phyloP scores from a whole-genome alignment of 2,329 filamentous ascomycete genomes.

The Ambrosiella cleistominuta region DNA sequence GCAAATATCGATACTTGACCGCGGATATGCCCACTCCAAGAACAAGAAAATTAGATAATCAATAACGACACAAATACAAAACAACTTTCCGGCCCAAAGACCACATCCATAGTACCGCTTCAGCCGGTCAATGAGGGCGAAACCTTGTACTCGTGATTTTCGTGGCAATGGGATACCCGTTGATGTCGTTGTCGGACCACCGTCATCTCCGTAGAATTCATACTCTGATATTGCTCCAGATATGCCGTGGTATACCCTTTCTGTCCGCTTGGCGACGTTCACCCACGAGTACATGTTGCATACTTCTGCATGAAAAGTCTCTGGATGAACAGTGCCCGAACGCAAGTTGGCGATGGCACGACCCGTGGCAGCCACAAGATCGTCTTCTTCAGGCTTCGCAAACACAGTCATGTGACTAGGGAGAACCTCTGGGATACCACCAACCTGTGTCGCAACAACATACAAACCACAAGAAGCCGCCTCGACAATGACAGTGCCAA shows the following conservation, averaged over 20 bases:
- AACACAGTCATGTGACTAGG: slow-evolving; percentile 96
- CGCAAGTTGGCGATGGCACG: slow-evolving; percentile 75
- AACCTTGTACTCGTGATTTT: slow-evolving; percentile 59
- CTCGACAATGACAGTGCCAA: slow-evolving; percentile 94
- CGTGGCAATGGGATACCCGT: slow-evolving; percentile 39
- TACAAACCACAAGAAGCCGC: slow-evolving; percentile 91
- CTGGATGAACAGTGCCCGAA: slow-evolving; percentile 72
- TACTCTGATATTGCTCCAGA: slow-evolving; percentile 69
- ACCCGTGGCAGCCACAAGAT: slow-evolving; percentile 75
- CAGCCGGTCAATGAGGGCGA: slow-evolving; percentile 81
- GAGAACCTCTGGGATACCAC: slow-evolving; percentile 89
- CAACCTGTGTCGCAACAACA: slow-evolving; percentile 90
- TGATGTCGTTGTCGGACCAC: neutral
- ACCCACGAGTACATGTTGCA: slow-evolving; percentile 98
- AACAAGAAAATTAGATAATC: slow-evolving; percentile 85
- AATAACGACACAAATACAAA: slow-evolving; percentile 83
- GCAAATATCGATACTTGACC: slow-evolving; percentile 73
- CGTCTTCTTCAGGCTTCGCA: slow-evolving; percentile 90
- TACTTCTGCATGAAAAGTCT: slow-evolving; percentile 91
- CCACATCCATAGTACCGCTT: slow-evolving; percentile 97
- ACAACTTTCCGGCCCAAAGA: slow-evolving; percentile 95
- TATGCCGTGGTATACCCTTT: slow-evolving; percentile 89
- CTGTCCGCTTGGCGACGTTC: slow-evolving; percentile 82
- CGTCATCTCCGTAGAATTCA: slow-evolving; percentile 48
- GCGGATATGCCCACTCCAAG: slow-evolving; percentile 71